A percentile compares a stretch with the other conserved stretches of the same genome.
Conservation (phyloP, 2,329 filamentous ascomycete species). For the Alternaria metachromatica region DNA sequence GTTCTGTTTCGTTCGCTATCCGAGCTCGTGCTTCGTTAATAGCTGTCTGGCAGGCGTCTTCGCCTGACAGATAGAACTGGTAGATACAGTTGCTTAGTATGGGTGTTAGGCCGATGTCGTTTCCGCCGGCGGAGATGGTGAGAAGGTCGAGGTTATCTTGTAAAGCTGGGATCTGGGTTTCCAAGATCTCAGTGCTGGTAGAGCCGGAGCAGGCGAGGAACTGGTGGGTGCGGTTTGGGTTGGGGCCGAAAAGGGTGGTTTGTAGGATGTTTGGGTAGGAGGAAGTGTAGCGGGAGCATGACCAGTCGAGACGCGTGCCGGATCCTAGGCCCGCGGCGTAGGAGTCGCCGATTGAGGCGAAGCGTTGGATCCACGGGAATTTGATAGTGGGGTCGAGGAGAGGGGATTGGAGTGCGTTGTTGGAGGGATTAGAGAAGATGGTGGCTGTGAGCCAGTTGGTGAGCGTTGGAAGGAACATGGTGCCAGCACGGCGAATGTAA, state of each 20-base stretch:
- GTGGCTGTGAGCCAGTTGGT: conserved; percentile 2
- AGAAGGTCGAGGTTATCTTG: conserved; percentile 31
- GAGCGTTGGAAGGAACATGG: conserved; percentile 3
- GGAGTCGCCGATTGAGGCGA: conserved; percentile 42
- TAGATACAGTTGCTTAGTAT: conserved; percentile 41
- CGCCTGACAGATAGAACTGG: conserved; percentile 36
- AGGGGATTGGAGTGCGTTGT: not conserved
- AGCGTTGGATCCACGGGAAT: conserved; percentile 31
- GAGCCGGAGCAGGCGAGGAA: conserved; percentile 42
- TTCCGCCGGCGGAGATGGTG: conserved; percentile 42
- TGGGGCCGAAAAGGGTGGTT: conserved; percentile 15
- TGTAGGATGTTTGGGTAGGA: conserved; percentile 39
- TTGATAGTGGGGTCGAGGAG: not conserved
- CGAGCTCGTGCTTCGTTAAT: conserved; percentile 26
- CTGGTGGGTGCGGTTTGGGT: conserved; percentile 27
- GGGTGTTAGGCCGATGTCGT: conserved; percentile 37
- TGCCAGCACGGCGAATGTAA: not conserved
- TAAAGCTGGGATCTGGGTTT: conserved; percentile 31
- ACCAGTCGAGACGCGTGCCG: conserved; percentile 33
- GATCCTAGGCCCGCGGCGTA: conserved; percentile 41
- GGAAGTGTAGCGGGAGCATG: conserved; percentile 35
- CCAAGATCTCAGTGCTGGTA: conserved; percentile 30
- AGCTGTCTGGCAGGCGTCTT: conserved; percentile 30
- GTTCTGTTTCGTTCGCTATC: conserved; percentile 23
- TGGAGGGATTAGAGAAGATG: not conserved